phyloP scores from a whole-genome alignment of 2,329 filamentous ascomycete species.

The Colletotrichum euphorbiae region DNA sequence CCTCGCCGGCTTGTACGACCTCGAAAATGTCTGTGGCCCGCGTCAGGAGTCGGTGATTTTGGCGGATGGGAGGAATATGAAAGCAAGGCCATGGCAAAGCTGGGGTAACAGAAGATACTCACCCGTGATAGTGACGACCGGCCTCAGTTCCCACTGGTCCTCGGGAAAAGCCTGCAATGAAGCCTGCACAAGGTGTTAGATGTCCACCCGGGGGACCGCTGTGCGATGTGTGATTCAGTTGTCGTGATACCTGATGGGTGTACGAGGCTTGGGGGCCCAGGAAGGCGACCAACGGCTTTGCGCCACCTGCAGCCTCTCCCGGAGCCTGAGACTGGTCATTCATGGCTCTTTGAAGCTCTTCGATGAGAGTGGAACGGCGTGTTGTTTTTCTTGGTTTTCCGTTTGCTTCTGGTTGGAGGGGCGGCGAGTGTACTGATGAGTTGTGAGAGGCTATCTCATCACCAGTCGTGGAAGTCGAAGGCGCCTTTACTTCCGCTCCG shows the following conservation, averaged over 20 bases:
- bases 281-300: conserved; percentile 57
- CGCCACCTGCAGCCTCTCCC: conserved; percentile 13
- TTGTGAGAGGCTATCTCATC: conserved; percentile 5
- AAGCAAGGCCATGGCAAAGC: conserved; percentile 5
- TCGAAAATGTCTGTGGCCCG: conserved; percentile 77
- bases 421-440: conserved; percentile 5
- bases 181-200: conserved; percentile 52
- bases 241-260: conserved; percentile 59
- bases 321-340: conserved; percentile 28
- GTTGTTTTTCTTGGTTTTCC: background rate
- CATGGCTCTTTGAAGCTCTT: conserved; percentile 22
- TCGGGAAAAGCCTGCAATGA: conserved; percentile 61
- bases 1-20: conserved; percentile 74
- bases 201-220: conserved; percentile 27
- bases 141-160: conserved; percentile 59
- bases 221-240: conserved; percentile 10
- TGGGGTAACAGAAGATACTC: conserved; percentile 41
- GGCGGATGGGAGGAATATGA: conserved; percentile 14
- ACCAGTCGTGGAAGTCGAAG: conserved; percentile 20
- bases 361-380: background rate
- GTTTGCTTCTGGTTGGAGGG: background rate
- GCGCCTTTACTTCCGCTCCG: conserved; percentile 30
- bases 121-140: conserved; percentile 64
- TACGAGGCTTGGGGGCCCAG: conserved; percentile 63
- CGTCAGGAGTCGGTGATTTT: conserved; percentile 4